These are phyloP conservation scores for Lecanicillium sp. DNA, from an alignment of 2,329 filamentous ascomycete species.

Conservation along the genomic window DNA sequence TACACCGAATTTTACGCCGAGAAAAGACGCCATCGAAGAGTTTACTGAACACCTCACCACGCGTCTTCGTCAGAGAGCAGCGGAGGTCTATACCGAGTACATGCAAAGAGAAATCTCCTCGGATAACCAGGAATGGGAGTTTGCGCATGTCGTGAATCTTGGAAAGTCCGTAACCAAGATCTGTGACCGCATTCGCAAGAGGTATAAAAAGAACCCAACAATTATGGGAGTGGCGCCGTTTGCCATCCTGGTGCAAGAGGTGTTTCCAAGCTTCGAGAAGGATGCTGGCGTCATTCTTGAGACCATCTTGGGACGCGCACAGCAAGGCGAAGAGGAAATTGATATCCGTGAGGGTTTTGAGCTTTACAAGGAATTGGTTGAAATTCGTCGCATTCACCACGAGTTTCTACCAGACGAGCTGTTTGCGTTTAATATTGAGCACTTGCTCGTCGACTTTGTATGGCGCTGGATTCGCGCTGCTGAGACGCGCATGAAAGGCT, in stretches of 20 bases:
- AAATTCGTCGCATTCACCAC: conserved; percentile 73
- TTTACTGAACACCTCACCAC: conserved; percentile 67
- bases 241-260: conserved; percentile 68
- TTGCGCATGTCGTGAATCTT: conserved; percentile 81
- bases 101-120: conserved; percentile 74
- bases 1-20: conserved; percentile 67
- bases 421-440: conserved; percentile 85
- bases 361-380: conserved; percentile 79
- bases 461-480: conserved; percentile 89
- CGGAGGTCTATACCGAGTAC: conserved; percentile 69
- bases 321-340: conserved; percentile 64
- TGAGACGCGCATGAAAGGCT: conserved; percentile 69
- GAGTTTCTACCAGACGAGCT: conserved; percentile 62
- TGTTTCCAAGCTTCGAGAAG: conserved; percentile 83
- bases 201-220: conserved; percentile 79
- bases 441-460: conserved; percentile 80
- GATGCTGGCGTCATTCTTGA: conserved; percentile 81
- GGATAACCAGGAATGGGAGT: conserved; percentile 77
- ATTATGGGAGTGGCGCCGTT: conserved; percentile 66
- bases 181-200: conserved; percentile 82
- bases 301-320: conserved; percentile 67
- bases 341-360: conserved; percentile 90
- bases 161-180: conserved; percentile 80
- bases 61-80: conserved; percentile 65
- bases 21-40: conserved; percentile 59